phyloP scores from a whole-genome alignment of 805 yeast genomes.

The Teunomyces barrocoloradensis region DNA sequence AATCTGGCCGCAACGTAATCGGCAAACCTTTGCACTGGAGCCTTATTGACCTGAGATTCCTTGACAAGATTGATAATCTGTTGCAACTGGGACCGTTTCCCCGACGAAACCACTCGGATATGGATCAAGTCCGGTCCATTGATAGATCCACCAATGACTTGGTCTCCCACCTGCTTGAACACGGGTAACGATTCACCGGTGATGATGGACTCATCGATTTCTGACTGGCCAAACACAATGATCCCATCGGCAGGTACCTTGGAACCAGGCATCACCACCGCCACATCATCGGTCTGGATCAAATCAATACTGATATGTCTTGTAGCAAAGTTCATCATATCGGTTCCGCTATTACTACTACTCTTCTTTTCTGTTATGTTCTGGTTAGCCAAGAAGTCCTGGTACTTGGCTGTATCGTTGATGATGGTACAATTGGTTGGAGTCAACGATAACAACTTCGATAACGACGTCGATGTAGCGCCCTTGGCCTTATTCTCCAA shows the following conservation, averaged over 20 bases:
- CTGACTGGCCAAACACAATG: conserved; percentile 74
- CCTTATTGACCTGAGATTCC: conserved; percentile 83
- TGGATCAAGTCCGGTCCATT: conserved; percentile 75
- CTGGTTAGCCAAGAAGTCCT: conserved; percentile 13
- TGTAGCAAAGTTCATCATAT: conserved; percentile 33
- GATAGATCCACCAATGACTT: conserved; percentile 85
- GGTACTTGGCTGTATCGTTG: conserved; percentile 34
- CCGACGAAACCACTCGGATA: conserved; percentile 67
- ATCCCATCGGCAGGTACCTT: conserved; percentile 91
- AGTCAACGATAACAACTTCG: conserved; percentile 73
- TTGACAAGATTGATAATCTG: conserved; percentile 84
- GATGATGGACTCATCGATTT: conserved; percentile 81
- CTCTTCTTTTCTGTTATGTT: conserved; percentile 4
- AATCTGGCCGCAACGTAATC: conserved; percentile 82
- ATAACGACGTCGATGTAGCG: conserved; percentile 84
- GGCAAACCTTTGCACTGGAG: conserved; percentile 88
- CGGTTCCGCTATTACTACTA: conserved; percentile 3
- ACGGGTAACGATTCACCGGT: conserved; percentile 92
- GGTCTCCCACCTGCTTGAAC: conserved; percentile 55
- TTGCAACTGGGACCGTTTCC: conserved; percentile 80
- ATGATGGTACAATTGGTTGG: conserved; percentile 75
- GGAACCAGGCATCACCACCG: conserved; percentile 79
- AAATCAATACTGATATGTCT: conserved; percentile 67
- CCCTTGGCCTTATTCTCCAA: conserved; percentile 92
- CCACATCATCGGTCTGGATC: conserved; percentile 73